Evolutionary conservation across 2,329 filamentous ascomycete genomes (phyloP).

Genomic region (Fusarium verticillioides): DNA sequence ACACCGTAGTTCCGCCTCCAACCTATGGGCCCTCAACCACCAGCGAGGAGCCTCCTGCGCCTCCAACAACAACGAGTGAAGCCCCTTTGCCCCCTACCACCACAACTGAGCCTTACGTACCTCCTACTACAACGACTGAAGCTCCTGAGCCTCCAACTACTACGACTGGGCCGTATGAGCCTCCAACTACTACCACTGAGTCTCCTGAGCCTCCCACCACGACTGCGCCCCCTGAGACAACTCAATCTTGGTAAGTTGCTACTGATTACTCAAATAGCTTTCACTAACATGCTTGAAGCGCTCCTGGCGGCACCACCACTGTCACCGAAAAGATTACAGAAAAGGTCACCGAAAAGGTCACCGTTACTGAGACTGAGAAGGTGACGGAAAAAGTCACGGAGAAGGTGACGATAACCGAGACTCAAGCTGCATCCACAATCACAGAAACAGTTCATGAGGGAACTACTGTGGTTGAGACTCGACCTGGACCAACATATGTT

Average conservation of each 20-base stretch:
- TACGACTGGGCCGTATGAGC: background rate
- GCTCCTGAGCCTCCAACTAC: background rate
- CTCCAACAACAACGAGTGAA: background rate
- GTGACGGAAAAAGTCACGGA: background rate
- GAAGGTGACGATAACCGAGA: conserved; percentile 6
- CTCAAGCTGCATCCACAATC: background rate
- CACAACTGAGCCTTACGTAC: background rate
- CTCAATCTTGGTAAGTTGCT: conserved; percentile 14
- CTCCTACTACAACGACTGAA: conserved; percentile 7
- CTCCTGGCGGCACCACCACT: background rate
- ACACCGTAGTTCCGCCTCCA: background rate
- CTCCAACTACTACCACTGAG: conserved; percentile 6
- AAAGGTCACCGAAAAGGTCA: conserved; percentile 6
- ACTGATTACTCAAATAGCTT: background rate
- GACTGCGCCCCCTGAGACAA: background rate
- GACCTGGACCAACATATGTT: background rate
- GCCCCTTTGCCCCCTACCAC: background rate
- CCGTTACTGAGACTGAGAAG: background rate
- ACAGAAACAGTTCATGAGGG: conserved; percentile 5
- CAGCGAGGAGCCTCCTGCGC: background rate
- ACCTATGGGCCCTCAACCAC: conserved; percentile 6
- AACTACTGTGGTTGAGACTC: conserved; percentile 16
- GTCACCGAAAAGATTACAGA: conserved; percentile 4
- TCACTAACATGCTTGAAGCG: conserved; percentile 6
- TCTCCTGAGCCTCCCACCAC: background rate